Evolutionary conservation across 257 asterid species (phyloP), one percentile per base, ranked within the genome.

Genomic region (Henckelia pumila): DNA sequence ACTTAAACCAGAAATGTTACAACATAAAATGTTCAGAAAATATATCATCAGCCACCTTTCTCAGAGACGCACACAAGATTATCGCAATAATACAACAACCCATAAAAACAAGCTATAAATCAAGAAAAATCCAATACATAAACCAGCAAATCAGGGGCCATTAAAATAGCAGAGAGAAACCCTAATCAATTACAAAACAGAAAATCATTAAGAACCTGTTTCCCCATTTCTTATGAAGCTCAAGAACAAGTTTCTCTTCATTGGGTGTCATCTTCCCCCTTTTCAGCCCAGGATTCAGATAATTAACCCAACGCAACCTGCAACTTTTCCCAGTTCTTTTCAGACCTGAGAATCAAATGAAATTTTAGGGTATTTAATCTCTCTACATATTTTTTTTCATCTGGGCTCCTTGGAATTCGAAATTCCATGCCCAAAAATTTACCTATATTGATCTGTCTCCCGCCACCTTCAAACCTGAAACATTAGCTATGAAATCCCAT

Each of bases 391-490:
- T 0, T 13, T 40, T 40, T 40, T 40, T 40, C 50, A 40, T 40
- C 50, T 40, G 53, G 80, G 74, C 56, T 52, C 76, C 6, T 67
- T 70, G 77, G 14, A 71, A 70, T 21, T 7, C 6, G 11, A 6
- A 22, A 61, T 55, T 74, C 80, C 82, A 82, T 91, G 96, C 95
- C 89, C 89, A 67, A 80, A 83, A 78, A 77, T 90, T 85, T 89
- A 89, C 96, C 98, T 88, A 82, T 75, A 68, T 70, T 40, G 55
- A 66, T 66, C 77, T 70, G 78, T 89, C 98, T 85, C 98, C 98
- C 98, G 77, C 98, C 96, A 87, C 96, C 96, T 88, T 83, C 98
- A 92, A 92, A 92, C 98, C 98, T 92, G 98, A 89, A 47, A 92
- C 96, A 85, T 40, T 40, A 40, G 50, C 50, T 40, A 40, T 40